Base-by-base conservation (phyloP, 768 basidiomycete genomes). In the Psilocybe cyanescens region DNA sequence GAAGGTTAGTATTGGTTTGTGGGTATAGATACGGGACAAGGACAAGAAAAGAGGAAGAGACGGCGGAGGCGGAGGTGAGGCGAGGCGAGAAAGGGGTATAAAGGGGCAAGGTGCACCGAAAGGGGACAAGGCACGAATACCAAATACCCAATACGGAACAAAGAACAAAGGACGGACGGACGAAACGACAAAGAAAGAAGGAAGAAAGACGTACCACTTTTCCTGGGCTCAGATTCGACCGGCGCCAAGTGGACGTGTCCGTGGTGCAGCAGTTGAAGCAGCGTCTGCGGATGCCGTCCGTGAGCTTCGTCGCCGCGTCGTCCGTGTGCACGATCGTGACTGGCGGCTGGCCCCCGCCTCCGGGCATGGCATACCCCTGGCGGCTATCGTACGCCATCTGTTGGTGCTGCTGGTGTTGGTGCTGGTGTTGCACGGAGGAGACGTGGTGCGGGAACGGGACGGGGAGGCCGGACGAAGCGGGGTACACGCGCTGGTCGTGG, bases 261-360 rank as follows among this genome's bases (percentile, higher is more conserved):
- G 91, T 92, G 28, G 91, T 92, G 71, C 88, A 88, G 73, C 91
- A 93, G 71, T 93, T 93, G 82, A 89, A 92, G 74, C 91, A 93
- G 50, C 90, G 78, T 39, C 91, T 75, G 29, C 91, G 82, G 52
- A 93, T 88, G 44, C 90, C 82, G 70, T 92, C 89, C 69, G 85
- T 88, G 58, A 92, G 79, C 75, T 93, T 93, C 0, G 90, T 92
- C 1, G 90, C 83, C 0, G 91, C 91, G 65, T 93, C 91, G 72
- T 91, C 89, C 0, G 91, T 92, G 74, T 88, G 79, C 11, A 80
- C 72, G 56, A 80, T 74, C 2, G 72, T 66, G 5, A 73, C 67
- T 2, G 71, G 72, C 12, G 70, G 63, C 57, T 76, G 75, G 8
- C 74, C 24, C 24, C 24, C 24, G 24, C 24, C 24, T 24, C 24